Evolutionary conservation across 2,329 filamentous ascomycete genomes (phyloP).

Genomic region (Aspergillus sp.): DNA sequence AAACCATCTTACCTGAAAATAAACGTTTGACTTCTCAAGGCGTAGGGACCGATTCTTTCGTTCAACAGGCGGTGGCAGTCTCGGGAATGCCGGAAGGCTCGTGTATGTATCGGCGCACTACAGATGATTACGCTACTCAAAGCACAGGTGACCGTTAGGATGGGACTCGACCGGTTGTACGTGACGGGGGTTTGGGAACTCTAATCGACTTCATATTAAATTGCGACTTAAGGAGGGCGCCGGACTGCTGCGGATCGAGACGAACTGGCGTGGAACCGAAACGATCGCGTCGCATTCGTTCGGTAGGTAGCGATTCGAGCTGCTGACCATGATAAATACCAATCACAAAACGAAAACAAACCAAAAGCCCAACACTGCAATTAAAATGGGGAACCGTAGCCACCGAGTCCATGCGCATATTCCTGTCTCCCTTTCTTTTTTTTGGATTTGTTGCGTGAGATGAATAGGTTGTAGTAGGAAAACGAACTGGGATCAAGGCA

Average conservation of each 20-base stretch:
- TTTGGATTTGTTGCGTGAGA: conserved; percentile 3
- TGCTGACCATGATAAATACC: conserved; percentile 30
- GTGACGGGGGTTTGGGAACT: conserved; percentile 16
- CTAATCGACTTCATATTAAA: conserved; percentile 23
- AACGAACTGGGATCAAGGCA: conserved; percentile 9
- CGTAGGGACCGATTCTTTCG: too few species aligned
- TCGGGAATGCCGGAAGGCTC: not conserved
- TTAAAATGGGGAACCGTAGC: conserved; percentile 3
- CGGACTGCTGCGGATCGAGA: conserved; percentile 22
- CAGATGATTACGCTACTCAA: too few species aligned
- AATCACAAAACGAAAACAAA: conserved; percentile 15
- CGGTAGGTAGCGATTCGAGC: conserved; percentile 22
- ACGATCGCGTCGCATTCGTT: conserved; percentile 26
- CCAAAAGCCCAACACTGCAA: conserved; percentile 3
- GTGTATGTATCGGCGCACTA: not conserved
- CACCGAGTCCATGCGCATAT: not conserved
- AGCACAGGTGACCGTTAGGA: too few species aligned
- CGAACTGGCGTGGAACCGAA: conserved; percentile 19
- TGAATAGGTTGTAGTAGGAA: conserved; percentile 1
- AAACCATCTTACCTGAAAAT: too few species aligned
- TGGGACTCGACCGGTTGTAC: conserved; percentile 5
- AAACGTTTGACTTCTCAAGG: too few species aligned
- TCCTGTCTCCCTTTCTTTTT: conserved; percentile 13
- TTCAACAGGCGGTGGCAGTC: too few species aligned
- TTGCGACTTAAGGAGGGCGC: conserved; percentile 22